Evolutionary conservation across 2,329 filamentous ascomycete species (phyloP), one percentile per base, ranked within the genome.

Genomic region (Trichoderma breve): DNA sequence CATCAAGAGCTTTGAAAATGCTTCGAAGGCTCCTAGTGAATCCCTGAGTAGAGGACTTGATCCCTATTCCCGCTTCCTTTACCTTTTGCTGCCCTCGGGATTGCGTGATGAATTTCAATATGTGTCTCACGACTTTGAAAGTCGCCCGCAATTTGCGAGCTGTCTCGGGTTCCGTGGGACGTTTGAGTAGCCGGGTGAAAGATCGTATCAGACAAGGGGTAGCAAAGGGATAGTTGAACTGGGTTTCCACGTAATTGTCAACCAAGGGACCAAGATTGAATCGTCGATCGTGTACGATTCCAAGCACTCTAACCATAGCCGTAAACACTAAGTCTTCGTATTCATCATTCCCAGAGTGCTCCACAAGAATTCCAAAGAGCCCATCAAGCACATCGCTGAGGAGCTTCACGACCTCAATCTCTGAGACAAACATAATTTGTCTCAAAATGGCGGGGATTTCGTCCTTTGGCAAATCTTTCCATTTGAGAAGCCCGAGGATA

Each of bases 361-460:
- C 94, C 34, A 97, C 93, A 32, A 98, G 85, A 32, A 98, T 94
- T 6, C 93, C 92, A 79, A 99, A 99, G 1, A 99, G 88, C 0
- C 94, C 90, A 80, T 97, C 93, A 68, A 99, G 91, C 1, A 98
- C 94, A 76, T 97, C 92, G 74, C 89, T 92, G 8, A 98, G 84
- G 55, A 98, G 87, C 83, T 98, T 99, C 74, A 99, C 96, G 39
- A 99, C 93, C 82, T 99, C 97, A 71, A 98, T 97, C 80, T 99
- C 96, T 0, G 96, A 93, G 0, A 99, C 95, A 75, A 98, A 98
- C 24, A 95, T 91, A 63, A 98, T 89, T 75, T 95, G 91, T 79
- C 92, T 92, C 55, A 99, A 83, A 1, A 97, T 84, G 28, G 90
- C 86, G 1, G 93, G 86, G 1, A 98, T 86, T 43, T 95, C 90